Evolutionary conservation across 2,329 filamentous ascomycete species (phyloP).

Genomic region (Aspergillus fischeri): DNA sequence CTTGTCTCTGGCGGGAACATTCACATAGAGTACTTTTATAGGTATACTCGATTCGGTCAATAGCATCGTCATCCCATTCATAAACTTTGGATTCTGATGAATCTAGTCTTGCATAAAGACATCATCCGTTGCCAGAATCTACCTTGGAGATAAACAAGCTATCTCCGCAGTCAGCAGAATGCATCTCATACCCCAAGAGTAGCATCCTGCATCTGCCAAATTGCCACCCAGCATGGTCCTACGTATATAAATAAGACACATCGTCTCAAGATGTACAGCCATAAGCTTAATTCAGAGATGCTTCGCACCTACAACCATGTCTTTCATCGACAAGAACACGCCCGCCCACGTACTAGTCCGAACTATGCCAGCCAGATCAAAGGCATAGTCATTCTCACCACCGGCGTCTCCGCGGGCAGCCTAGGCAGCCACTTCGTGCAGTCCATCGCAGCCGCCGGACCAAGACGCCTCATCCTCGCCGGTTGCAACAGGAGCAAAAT

Average conservation of each 20-base stretch:
- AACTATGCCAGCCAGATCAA: slow-evolving; percentile 18
- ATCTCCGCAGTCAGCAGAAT: too few species aligned
- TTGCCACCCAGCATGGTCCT: background rate
- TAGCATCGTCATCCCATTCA: background rate
- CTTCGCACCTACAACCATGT: background rate
- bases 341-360: slow-evolving; percentile 18
- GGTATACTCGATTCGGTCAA: background rate
- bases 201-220: background rate
- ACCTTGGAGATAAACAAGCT: too few species aligned
- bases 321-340: slow-evolving; percentile 1
- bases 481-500: slow-evolving; percentile 35
- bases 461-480: slow-evolving; percentile 36
- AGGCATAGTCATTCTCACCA: slow-evolving; percentile 37
- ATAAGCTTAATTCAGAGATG: background rate
- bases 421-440: slow-evolving; percentile 35
- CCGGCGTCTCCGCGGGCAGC: slow-evolving; percentile 35
- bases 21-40: background rate
- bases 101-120: background rate
- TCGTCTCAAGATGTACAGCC: background rate
- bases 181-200: too few species aligned
- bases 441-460: slow-evolving; percentile 32
- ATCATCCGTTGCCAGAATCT: background rate
- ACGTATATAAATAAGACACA: background rate
- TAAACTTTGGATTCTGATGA: background rate
- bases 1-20: background rate